Evolutionary conservation across 306 rosid species (phyloP), one percentile per base, ranked within the genome.

Genomic region (Pterocarpus macrocarpus): DNA sequence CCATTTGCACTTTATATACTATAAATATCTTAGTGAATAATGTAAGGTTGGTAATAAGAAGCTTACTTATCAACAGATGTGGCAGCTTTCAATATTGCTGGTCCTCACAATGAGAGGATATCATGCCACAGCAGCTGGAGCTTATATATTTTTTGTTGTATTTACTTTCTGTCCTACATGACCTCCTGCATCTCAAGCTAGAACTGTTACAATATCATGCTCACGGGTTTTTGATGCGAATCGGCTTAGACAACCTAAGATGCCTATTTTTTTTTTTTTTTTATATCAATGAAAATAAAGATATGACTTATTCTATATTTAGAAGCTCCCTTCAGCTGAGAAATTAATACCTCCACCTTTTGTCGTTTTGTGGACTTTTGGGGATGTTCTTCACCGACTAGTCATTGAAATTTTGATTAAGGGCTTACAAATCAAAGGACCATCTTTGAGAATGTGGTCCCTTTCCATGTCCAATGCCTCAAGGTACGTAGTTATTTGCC

Each of bases 341-440:
- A 86, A 85, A 75, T 74, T 64, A 49, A 79, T 64, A 28, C 52
- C 30, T 43, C 61, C 64, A 79, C 75, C 30, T 55, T 87, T 64
- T 89, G 96, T 90, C 77, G 84, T 88, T 69, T 87, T 89, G 95
- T 86, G 86, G 98, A 94, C 97, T 94, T 94, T 94, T 87, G 32
- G 22, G 68, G 82, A 35, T 50, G 82, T 81, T 81, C 83, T 80
- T 90, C 88, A 86, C 89, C 92, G 81, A 90, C 94, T 71, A 72
- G 85, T 58, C 45, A 45, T 88, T 94, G 92, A 89, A 86, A 67
- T 81, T 76, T 16, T 64, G 64, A 22, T 52, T 34, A 77, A 77
- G 73, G 36, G 50, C 50, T 52, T 79, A 80, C 69, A 73, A 36
- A 64, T 73, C 57, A 75, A 69, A 43, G 17, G 69, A 64, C 17